Evolutionary conservation across 192 early-diverging fungal species (phyloP).

Genomic region (Coemansia sp.): DNA sequence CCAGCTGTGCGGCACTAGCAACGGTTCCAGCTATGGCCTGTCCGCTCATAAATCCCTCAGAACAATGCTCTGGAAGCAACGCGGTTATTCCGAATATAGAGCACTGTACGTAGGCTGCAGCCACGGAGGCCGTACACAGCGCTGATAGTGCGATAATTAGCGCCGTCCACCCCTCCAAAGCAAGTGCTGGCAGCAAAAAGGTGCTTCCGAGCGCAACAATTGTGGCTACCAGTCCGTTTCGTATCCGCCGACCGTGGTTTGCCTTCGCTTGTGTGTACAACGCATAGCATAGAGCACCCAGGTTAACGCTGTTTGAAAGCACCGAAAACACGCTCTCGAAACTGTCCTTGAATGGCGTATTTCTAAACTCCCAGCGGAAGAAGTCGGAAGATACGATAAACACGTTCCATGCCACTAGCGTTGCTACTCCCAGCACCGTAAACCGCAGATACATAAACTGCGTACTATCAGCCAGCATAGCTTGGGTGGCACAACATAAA

Average conservation of each 20-base stretch:
- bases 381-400: conserved; percentile 74
- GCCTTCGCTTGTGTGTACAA: conserved; percentile 48
- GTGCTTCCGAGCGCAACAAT: conserved; percentile 53
- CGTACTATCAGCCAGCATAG: conserved; percentile 10
- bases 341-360: conserved; percentile 60
- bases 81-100: conserved; percentile 69
- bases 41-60: conserved; percentile 70
- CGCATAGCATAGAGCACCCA: conserved; percentile 55
- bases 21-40: conserved; percentile 65
- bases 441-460: conserved; percentile 55
- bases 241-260: conserved; percentile 37
- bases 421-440: conserved; percentile 66
- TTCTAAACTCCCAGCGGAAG: conserved; percentile 60
- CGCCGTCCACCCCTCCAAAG: conserved; percentile 29
- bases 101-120: conserved; percentile 66
- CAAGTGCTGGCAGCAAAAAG: conserved; percentile 57
- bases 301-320: conserved; percentile 57
- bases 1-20: conserved; percentile 62
- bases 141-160: conserved; percentile 55
- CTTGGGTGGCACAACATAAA: not conserved
- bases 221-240: conserved; percentile 46
- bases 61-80: conserved; percentile 60
- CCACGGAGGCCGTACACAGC: conserved; percentile 54
- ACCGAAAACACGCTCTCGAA: conserved; percentile 78
- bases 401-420: conserved; percentile 77